Percentiles rank a stretch among this genome's conserved stretches.
Conservation (phyloP, 441 rosid species). For the Isatis lusitanica region DNA sequence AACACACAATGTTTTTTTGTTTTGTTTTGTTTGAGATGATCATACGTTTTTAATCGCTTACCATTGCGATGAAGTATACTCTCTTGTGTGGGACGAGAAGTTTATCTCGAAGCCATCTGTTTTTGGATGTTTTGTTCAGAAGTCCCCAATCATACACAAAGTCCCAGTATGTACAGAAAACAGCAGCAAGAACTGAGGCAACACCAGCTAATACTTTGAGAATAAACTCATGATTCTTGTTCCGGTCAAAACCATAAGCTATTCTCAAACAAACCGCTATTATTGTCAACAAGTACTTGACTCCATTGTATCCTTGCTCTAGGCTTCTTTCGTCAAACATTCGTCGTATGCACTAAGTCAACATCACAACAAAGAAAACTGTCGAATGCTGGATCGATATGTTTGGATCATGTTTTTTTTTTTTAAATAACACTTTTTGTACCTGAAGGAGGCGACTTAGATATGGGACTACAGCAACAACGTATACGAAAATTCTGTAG, state of each 20-base stretch:
- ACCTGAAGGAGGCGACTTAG: slow-evolving; percentile 50
- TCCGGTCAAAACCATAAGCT: slow-evolving; percentile 28
- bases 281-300: slow-evolving; percentile 43
- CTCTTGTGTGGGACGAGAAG: slow-evolving; percentile 56
- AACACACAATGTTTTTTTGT: not conserved
- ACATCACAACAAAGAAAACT: not conserved
- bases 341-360: slow-evolving; percentile 38
- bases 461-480: slow-evolving; percentile 44
- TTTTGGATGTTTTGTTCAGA: slow-evolving; percentile 49
- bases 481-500: slow-evolving; percentile 36
- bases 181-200: slow-evolving; percentile 48
- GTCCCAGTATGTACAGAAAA: slow-evolving; percentile 65
- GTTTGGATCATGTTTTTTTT: not conserved
- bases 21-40: not conserved
- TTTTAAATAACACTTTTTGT: not conserved
- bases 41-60: not conserved
- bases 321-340: slow-evolving; percentile 44
- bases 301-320: slow-evolving; percentile 41
- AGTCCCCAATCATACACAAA: slow-evolving; percentile 74
- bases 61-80: slow-evolving; percentile 61
- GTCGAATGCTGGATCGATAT: not conserved
- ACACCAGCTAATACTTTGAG: slow-evolving; percentile 49
- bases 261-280: slow-evolving; percentile 45
- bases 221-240: not conserved
- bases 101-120: slow-evolving; percentile 75